phyloP scores from a whole-genome alignment of 768 basidiomycete genomes.

The Suillus variegatus region DNA sequence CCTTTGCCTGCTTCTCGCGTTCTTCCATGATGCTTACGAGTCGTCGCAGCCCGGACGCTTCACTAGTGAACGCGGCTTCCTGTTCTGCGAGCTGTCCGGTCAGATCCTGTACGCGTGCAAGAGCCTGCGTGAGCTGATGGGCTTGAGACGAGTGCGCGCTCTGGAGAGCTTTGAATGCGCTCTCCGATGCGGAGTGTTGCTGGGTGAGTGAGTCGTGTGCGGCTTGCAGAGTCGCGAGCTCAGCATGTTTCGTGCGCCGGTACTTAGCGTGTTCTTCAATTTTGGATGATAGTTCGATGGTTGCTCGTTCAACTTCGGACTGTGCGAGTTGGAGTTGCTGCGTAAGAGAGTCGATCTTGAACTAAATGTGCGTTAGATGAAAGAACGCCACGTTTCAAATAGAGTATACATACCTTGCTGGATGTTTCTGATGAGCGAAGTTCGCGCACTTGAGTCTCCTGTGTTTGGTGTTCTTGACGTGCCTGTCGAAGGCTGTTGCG shows the following conservation, averaged over 20 bases:
- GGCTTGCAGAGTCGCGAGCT: slow-evolving; percentile 74
- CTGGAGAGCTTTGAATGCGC: slow-evolving; percentile 72
- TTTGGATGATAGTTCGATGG: slow-evolving; percentile 66
- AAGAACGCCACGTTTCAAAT: background rate
- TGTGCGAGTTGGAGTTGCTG: slow-evolving; percentile 82
- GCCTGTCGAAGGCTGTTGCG: slow-evolving; percentile 72
- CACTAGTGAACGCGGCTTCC: slow-evolving; percentile 78
- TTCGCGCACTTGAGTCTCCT: slow-evolving; percentile 73
- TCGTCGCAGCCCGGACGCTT: slow-evolving; percentile 71
- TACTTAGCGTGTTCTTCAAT: slow-evolving; percentile 84
- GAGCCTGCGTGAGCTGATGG: slow-evolving; percentile 75
- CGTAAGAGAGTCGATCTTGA: slow-evolving; percentile 80
- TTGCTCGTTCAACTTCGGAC: slow-evolving; percentile 72
- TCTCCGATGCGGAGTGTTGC: slow-evolving; percentile 63
- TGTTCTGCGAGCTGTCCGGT: slow-evolving; percentile 81
- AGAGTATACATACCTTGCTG: slow-evolving; percentile 55
- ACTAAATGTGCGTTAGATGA: slow-evolving; percentile 44
- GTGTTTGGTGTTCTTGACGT: slow-evolving; percentile 66
- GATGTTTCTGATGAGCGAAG: slow-evolving; percentile 75
- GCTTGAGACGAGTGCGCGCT: slow-evolving; percentile 69
- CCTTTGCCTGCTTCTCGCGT: slow-evolving; percentile 82
- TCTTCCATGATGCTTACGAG: slow-evolving; percentile 86
- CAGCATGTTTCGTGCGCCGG: slow-evolving; percentile 77
- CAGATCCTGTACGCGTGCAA: slow-evolving; percentile 73
- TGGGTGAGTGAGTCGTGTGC: slow-evolving; percentile 74